Evolutionary conservation across 306 rosid species (phyloP).

Genomic region (Alnus rubra): DNA sequence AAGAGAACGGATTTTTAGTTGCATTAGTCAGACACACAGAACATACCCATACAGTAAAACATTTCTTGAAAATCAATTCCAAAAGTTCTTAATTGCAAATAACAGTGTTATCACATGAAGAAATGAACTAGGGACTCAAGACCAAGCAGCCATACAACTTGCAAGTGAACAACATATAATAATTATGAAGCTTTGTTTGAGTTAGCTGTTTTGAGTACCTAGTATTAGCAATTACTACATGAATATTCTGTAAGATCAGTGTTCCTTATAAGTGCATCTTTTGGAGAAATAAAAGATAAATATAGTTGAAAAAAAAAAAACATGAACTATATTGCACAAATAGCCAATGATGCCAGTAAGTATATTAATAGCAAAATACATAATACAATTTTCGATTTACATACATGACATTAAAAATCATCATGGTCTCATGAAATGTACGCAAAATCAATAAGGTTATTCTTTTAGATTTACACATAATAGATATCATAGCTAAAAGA

Average conservation of each 20-base stretch:
- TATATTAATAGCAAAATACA: not conserved
- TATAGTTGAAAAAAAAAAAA: not conserved
- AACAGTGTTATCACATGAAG: not conserved
- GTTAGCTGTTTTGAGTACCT: too few species aligned
- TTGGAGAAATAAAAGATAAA: not conserved
- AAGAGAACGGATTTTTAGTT: conserved; percentile 10
- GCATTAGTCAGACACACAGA: not conserved
- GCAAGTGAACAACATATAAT: not conserved
- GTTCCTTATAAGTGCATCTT: not conserved
- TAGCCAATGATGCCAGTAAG: not conserved
- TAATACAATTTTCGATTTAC: too few species aligned
- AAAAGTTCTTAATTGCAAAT: not conserved
- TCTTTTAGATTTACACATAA: not conserved
- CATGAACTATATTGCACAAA: not conserved
- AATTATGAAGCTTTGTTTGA: not conserved
- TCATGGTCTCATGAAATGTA: not conserved
- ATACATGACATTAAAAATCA: too few species aligned
- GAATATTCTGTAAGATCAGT: not conserved
- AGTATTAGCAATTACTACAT: not conserved
- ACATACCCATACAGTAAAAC: not conserved
- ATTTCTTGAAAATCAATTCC: not conserved
- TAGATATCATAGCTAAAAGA: not conserved
- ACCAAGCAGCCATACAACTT: not conserved
- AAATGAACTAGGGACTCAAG: not conserved
- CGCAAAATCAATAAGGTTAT: not conserved